Conservation (phyloP, 768 basidiomycete species). For the Punctularia strigosozonata region DNA sequence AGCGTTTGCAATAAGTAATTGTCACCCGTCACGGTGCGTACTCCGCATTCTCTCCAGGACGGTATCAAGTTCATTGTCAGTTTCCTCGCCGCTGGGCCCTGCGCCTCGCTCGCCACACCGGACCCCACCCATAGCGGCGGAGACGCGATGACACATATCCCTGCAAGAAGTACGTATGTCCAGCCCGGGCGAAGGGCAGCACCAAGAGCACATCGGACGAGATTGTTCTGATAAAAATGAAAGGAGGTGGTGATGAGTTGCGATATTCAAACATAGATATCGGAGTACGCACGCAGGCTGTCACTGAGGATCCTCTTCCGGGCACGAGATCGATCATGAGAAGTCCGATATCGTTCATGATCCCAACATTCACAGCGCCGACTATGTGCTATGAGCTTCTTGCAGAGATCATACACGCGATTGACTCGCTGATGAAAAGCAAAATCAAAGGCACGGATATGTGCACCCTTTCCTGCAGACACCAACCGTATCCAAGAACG, state of each 20-base stretch:
- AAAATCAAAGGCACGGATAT: slow-evolving; percentile 48
- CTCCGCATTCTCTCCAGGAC: too few species aligned
- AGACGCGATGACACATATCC: slow-evolving; percentile 30
- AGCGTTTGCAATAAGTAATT: too few species aligned
- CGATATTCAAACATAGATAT: too few species aligned
- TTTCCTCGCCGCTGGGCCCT: background rate
- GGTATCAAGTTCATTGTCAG: too few species aligned
- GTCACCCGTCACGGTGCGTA: too few species aligned
- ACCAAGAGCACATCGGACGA: slow-evolving; percentile 52
- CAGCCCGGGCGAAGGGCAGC: slow-evolving; percentile 55
- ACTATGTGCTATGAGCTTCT: too few species aligned
- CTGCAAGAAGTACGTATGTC: slow-evolving; percentile 55
- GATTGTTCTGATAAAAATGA: slow-evolving; percentile 41
- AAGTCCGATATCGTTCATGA: slow-evolving; percentile 49
- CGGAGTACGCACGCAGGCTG: slow-evolving; percentile 60
- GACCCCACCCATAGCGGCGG: slow-evolving; percentile 48
- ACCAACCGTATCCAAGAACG: slow-evolving; percentile 52
- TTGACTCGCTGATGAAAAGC: slow-evolving; percentile 22
- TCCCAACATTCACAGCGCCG: slow-evolving; percentile 29
- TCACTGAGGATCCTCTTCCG: slow-evolving; percentile 50
- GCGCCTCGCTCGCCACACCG: slow-evolving; percentile 32
- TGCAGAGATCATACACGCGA: too few species aligned
- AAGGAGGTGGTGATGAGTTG: background rate
- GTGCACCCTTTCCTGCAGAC: slow-evolving; percentile 32
- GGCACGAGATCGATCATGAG: slow-evolving; percentile 57